phyloP scores from a whole-genome alignment of 805 yeast species.

The Kurtzmaniella cleridarum region DNA sequence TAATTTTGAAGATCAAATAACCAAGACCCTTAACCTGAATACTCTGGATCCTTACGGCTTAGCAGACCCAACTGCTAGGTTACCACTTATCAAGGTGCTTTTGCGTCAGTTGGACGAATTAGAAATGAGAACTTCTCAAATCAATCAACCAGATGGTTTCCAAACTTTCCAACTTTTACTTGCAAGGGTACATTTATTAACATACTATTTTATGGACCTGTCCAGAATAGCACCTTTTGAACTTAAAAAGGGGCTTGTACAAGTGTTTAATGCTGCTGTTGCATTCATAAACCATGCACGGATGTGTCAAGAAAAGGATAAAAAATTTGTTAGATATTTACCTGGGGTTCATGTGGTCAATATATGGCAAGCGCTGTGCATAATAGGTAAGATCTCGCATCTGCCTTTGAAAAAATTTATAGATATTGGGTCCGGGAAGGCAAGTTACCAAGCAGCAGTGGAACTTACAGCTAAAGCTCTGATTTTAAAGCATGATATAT shows the following conservation, averaged over 20 bases:
- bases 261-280: constrained; percentile 75
- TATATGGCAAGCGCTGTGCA: constrained; percentile 89
- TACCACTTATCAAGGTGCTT: constrained; percentile 69
- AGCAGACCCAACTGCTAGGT: constrained; percentile 62
- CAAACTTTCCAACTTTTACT: constrained; percentile 65
- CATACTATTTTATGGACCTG: constrained; percentile 76
- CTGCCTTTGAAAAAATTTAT: constrained; percentile 64
- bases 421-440: constrained; percentile 68
- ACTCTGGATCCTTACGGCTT: constrained; percentile 61
- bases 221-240: constrained; percentile 49
- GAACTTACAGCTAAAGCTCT: constrained; percentile 72
- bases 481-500: constrained; percentile 84
- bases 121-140: constrained; percentile 45
- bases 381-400: constrained; percentile 72
- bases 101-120: constrained; percentile 70
- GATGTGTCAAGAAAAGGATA: constrained; percentile 52
- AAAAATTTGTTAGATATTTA: constrained; percentile 63
- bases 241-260: constrained; percentile 65
- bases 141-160: constrained; percentile 53
- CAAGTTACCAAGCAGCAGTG: constrained; percentile 62
- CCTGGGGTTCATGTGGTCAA: constrained; percentile 80
- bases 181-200: constrained; percentile 74
- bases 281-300: constrained; percentile 64
- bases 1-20: constrained; percentile 80
- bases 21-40: constrained; percentile 69